Percentiles rank a stretch among this genome's conserved stretches.
Evolutionary conservation across 805 yeast genomes (phyloP).

Genomic region (Blastobotrys mokoenaii): DNA sequence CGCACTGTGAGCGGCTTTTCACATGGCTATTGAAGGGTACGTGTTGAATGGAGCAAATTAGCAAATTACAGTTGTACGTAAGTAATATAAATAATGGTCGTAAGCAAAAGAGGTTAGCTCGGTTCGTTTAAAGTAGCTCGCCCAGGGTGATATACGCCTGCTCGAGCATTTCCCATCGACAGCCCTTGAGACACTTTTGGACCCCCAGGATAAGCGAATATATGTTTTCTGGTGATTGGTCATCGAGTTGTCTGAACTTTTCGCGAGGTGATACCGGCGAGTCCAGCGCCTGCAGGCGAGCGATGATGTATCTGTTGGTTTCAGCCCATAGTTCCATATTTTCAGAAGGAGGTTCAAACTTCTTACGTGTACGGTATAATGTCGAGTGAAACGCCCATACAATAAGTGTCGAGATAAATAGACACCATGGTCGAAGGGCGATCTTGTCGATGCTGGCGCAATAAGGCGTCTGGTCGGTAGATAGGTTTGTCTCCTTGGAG

Average conservation of each 20-base stretch:
- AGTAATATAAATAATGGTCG: too few relatives aligned
- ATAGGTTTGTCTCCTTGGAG: background rate
- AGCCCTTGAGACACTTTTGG: constrained; percentile 13
- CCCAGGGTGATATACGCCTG: constrained; percentile 19
- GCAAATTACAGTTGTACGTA: too few relatives aligned
- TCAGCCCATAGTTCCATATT: constrained; percentile 10
- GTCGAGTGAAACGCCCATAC: constrained; percentile 20
- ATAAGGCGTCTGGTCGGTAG: background rate
- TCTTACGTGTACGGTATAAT: background rate
- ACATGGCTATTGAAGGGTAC: too few relatives aligned
- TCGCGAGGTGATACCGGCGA: constrained; percentile 7
- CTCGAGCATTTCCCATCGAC: constrained; percentile 24
- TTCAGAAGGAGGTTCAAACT: background rate
- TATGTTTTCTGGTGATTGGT: constrained; percentile 7
- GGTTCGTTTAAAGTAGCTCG: background rate
- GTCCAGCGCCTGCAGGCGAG: constrained; percentile 11
- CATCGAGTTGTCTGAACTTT: constrained; percentile 5
- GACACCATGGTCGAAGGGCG: constrained; percentile 24
- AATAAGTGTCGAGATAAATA: constrained; percentile 21
- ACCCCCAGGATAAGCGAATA: constrained; percentile 16
- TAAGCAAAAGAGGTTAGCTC: too few relatives aligned
- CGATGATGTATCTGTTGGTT: constrained; percentile 14
- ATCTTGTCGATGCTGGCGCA: constrained; percentile 16
- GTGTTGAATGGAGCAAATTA: too few relatives aligned
- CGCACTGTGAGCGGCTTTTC: too few relatives aligned